phyloP scores from a whole-genome alignment of 495 filamentous ascomycete species.

The Neurospora africana region DNA sequence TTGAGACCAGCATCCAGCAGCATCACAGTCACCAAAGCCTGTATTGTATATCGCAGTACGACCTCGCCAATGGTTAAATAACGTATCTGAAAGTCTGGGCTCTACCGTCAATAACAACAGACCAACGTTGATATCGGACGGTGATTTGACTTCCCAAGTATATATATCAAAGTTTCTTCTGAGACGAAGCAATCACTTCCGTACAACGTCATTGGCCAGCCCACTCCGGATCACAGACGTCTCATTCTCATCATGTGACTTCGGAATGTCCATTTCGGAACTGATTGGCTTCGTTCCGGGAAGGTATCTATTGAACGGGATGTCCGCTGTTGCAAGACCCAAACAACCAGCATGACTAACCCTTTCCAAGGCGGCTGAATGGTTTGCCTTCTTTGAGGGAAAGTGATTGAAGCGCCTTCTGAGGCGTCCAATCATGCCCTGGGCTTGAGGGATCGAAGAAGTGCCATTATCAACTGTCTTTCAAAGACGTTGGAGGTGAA shows the following conservation, averaged over 20 bases:
- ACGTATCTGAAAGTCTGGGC: not conserved
- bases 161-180: not conserved
- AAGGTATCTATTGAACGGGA: not conserved
- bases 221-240: not conserved
- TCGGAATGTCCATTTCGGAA: not conserved
- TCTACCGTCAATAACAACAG: not conserved
- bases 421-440: constrained; percentile 13
- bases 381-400: not conserved
- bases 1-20: not conserved
- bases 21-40: too few relatives aligned
- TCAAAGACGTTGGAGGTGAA: not conserved
- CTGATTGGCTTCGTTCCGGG: not conserved
- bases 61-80: not conserved
- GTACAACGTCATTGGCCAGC: not conserved
- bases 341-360: constrained; percentile 3
- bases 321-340: constrained; percentile 12
- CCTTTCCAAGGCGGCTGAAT: constrained; percentile 8
- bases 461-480: not conserved
- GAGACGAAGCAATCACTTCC: not conserved
- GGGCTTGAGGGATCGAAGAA: not conserved
- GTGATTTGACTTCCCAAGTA: not conserved
- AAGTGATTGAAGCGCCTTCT: constrained; percentile 14
- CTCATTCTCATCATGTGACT: not conserved
- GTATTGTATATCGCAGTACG: not conserved
- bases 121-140: not conserved